These are phyloP conservation scores for Trypanosoma congolense DNA, from an alignment of 208 protist genomes.

Conservation along the genomic window DNA sequence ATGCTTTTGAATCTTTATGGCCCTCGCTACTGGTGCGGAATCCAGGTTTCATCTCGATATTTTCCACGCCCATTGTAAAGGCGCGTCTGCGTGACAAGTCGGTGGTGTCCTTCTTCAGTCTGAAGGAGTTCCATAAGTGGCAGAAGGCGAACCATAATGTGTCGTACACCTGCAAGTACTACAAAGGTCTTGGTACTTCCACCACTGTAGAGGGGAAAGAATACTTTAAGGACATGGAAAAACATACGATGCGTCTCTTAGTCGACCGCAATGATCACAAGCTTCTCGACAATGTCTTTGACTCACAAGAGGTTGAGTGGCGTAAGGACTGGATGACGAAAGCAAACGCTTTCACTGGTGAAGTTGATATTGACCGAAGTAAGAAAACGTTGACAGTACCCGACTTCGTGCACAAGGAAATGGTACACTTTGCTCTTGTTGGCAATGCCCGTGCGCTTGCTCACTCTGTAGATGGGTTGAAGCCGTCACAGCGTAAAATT, in stretches of 20 bases:
- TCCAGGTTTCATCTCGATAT: slow-evolving; percentile 89
- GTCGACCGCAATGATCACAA: slow-evolving; percentile 87
- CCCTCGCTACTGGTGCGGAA: slow-evolving; percentile 92
- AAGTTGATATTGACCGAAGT: slow-evolving; percentile 87
- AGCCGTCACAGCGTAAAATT: slow-evolving; percentile 99
- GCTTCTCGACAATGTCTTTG: slow-evolving; percentile 98
- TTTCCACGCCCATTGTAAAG: slow-evolving; percentile 99
- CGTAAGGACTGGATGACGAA: slow-evolving; percentile 98
- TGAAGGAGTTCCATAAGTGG: slow-evolving; percentile 98
- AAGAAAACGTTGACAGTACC: slow-evolving; percentile 78
- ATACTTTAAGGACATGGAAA: slow-evolving; percentile 98
- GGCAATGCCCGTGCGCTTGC: slow-evolving; percentile 88
- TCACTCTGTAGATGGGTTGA: slow-evolving; percentile 98
- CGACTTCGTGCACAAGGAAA: slow-evolving; percentile 99
- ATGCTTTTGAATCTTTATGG: slow-evolving; percentile 99
- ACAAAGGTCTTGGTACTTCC: slow-evolving; percentile 98
- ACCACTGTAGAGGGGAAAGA: slow-evolving; percentile 97
- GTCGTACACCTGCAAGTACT: slow-evolving; percentile 97
- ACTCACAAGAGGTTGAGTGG: slow-evolving; percentile 95
- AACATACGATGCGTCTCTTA: slow-evolving; percentile 91
- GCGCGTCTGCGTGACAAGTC: slow-evolving; percentile 73
- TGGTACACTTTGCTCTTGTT: slow-evolving; percentile 97
- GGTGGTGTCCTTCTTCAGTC: slow-evolving; percentile 95
- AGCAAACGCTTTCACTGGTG: slow-evolving; percentile 79
- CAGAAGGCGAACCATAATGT: slow-evolving; percentile 62